A percentile compares a stretch with the other conserved stretches of the same genome.
These are phyloP conservation scores for Curvularia spicifera DNA, from an alignment of 2,329 filamentous ascomycete species.

Conservation along the genomic window DNA sequence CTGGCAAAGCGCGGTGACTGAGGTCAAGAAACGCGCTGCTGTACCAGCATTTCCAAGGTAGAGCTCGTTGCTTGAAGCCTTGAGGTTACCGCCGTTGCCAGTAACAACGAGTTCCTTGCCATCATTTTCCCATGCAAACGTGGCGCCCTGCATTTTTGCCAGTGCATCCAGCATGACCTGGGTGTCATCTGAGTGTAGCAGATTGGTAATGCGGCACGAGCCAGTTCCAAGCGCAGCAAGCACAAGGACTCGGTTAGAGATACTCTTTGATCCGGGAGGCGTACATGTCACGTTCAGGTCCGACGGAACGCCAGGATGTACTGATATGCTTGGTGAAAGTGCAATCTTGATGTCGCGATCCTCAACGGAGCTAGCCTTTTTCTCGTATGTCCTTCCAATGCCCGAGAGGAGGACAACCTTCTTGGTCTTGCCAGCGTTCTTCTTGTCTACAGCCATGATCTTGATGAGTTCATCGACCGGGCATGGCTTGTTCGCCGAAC, in stretches of 20 bases:
- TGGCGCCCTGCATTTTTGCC: conserved; percentile 79
- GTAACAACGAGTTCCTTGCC: conserved; percentile 89
- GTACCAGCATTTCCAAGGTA: conserved; percentile 98
- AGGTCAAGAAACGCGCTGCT: conserved; percentile 92
- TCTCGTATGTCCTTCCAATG: conserved; percentile 87
- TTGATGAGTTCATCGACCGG: conserved; percentile 82
- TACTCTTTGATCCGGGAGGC: conserved; percentile 95
- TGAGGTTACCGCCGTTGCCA: conserved; percentile 85
- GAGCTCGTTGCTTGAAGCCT: conserved; percentile 75
- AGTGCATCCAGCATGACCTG: conserved; percentile 98
- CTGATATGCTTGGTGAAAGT: conserved; percentile 77
- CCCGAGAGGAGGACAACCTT: conserved; percentile 92
- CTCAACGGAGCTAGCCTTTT: conserved; percentile 84
- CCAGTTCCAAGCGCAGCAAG: conserved; percentile 88
- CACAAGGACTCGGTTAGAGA: conserved; percentile 94
- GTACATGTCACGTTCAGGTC: conserved; percentile 74
- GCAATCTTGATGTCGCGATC: conserved; percentile 84
- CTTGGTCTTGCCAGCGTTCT: conserved; percentile 94
- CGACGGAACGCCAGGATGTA: conserved; percentile 73
- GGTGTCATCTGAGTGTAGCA: conserved; percentile 95
- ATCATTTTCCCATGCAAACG: conserved; percentile 91
- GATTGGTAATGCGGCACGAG: conserved; percentile 84
- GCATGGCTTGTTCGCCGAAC: conserved; percentile 86
- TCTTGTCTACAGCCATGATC: conserved; percentile 99
- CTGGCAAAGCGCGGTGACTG: conserved; percentile 82